Conservation (phyloP, 768 basidiomycete species). For the Hygrocybe punicea region DNA sequence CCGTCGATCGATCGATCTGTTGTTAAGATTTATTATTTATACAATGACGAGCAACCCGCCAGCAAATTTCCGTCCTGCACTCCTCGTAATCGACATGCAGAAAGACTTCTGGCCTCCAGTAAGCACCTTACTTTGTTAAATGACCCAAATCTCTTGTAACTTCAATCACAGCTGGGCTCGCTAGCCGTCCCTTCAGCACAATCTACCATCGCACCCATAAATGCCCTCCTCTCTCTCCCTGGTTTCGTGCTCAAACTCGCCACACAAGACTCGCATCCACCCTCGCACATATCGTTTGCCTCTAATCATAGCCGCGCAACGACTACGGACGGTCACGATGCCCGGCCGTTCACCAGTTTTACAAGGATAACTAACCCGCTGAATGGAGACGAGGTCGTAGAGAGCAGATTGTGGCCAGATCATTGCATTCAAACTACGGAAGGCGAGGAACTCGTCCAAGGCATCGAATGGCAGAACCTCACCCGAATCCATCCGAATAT, state of each 20-base stretch:
- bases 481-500: slow-evolving; percentile 18
- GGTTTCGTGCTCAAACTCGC: slow-evolving; percentile 38
- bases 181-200: slow-evolving; percentile 58
- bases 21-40: too few relatives aligned
- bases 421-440: slow-evolving; percentile 57
- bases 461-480: slow-evolving; percentile 28
- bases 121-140: slow-evolving; percentile 6
- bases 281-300: slow-evolving; percentile 57
- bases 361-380: slow-evolving; percentile 31
- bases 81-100: slow-evolving; percentile 56
- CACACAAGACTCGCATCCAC: slow-evolving; percentile 47
- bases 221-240: slow-evolving; percentile 46
- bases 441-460: slow-evolving; percentile 52
- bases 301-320: slow-evolving; percentile 34
- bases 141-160: not conserved
- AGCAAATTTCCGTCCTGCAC: slow-evolving; percentile 4
- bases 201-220: slow-evolving; percentile 46
- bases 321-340: slow-evolving; percentile 13
- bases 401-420: slow-evolving; percentile 65
- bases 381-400: slow-evolving; percentile 31
- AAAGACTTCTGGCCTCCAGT: slow-evolving; percentile 56
- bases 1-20: not conserved
- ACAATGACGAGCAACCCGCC: not conserved
- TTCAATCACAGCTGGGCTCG: slow-evolving; percentile 37
- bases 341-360: slow-evolving; percentile 15